Percentiles rank a stretch among this genome's conserved stretches.
Evolutionary conservation across 768 basidiomycete genomes (phyloP).

Genomic region (Pulveroboletus sp.): DNA sequence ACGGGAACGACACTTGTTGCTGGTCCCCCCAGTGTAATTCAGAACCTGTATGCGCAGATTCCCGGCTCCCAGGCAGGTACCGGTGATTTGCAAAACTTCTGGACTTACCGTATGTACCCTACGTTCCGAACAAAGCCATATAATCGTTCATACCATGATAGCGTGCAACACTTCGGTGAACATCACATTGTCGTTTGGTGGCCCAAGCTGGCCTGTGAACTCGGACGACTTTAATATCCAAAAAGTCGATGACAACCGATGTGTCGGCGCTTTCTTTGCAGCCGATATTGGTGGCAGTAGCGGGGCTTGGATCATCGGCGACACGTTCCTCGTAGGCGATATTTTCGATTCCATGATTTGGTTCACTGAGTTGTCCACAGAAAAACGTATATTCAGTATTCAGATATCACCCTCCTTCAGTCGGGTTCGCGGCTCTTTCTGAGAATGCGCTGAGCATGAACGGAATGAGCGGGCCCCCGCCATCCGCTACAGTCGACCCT

Average conservation of each 20-base stretch:
- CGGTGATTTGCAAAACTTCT: conserved; percentile 75
- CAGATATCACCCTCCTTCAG: conserved; percentile 69
- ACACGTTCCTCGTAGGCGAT: conserved; percentile 61
- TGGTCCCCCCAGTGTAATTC: conserved; percentile 62
- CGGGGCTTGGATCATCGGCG: conserved; percentile 85
- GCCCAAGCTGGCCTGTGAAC: conserved; percentile 70
- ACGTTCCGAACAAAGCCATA: background rate
- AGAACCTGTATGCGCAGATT: conserved; percentile 70
- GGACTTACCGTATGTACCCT: conserved; percentile 59
- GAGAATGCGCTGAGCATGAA: conserved; percentile 45
- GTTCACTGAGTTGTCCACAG: conserved; percentile 31
- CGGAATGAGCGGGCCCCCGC: conserved; percentile 38
- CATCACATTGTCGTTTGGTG: conserved; percentile 70
- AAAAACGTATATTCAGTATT: conserved; percentile 96
- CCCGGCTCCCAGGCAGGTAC: conserved; percentile 60
- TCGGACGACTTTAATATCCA: conserved; percentile 75
- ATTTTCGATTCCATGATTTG: background rate
- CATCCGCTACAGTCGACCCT: conserved; percentile 57
- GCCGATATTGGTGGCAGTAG: conserved; percentile 46
- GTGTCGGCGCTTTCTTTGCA: conserved; percentile 85
- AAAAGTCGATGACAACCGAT: conserved; percentile 48
- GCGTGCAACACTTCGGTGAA: conserved; percentile 70
- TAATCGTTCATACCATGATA: conserved; percentile 23
- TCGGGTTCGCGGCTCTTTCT: conserved; percentile 83
- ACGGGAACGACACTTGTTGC: conserved; percentile 95